Base-by-base conservation (phyloP, 2,329 filamentous ascomycete species). In the Ilyonectria robusta region DNA sequence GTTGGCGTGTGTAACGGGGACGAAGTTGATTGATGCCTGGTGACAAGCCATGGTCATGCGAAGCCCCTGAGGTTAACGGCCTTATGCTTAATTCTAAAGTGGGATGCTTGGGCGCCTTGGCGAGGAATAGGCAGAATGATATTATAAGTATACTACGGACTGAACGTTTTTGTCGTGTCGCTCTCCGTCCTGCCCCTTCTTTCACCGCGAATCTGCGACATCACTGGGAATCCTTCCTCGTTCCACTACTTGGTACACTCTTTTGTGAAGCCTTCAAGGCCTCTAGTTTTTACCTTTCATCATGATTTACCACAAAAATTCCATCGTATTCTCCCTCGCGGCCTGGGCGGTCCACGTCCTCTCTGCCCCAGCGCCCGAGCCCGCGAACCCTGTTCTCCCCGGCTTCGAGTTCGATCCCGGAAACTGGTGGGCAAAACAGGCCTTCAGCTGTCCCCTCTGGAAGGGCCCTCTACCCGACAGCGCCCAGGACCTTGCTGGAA, bases 381-480 rank as follows among this genome's bases (percentile, higher is more conserved):
- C 40, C 15, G 15, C 40, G 4, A 13, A 40, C 13, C 48, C 55
- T 13, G 19, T 47, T 9, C 19, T 66, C 19, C 59, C 54, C 2
- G 29, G 11, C 29, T 54, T 59, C 19, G 46, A 58, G 29, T 19
- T 58, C 6, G 37, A 63, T 19, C 44, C 37, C 13, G 21, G 51
- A 13, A 48, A 51, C 3, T 59, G 35, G 51, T 62, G 48, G 50
- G 37, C 60, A 4, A 44, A 48, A 15, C 58, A 65, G 47, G 6
- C 31, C 13, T 68, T 68, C 40, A 40, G 17, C 3, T 68, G 66
- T 29, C 66, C 66, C 21, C 62, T 68, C 40, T 66, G 66, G 66
- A 62, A 59, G 19, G 62, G 62, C 5, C n/a, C 51, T 11, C 66
- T 68, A 4, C 66, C 66, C 6, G 37, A 66, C 21, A 66, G 62